Conservation (phyloP, 345 rosid genomes). For the Lagerstroemia speciosa region DNA sequence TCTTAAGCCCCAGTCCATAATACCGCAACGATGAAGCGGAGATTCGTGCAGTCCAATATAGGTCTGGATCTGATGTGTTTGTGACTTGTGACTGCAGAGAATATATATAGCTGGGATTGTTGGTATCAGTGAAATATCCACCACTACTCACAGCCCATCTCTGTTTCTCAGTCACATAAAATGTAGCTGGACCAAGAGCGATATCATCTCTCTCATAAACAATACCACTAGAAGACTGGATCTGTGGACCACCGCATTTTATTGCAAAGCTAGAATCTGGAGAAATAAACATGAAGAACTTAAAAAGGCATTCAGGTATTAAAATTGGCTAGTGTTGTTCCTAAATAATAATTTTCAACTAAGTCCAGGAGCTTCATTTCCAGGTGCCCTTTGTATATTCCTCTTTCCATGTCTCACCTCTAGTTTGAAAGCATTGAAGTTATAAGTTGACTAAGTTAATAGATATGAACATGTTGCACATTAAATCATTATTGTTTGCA, state of each 20-base stretch:
- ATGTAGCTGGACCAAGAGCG: constrained; percentile 49
- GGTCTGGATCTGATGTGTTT: constrained; percentile 17
- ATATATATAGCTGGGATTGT: constrained; percentile 18
- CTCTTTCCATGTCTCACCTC: neutral
- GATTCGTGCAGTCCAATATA: constrained; percentile 2
- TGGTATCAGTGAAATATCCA: constrained; percentile 24
- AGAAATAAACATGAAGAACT: neutral
- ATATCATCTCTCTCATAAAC: constrained; percentile 39
- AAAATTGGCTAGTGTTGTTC: too few species aligned
- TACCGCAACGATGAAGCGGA: constrained; percentile 12
- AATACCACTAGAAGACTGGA: constrained; percentile 24
- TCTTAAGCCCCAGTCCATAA: constrained; percentile 13
- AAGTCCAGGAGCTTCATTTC: too few species aligned
- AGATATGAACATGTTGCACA: too few species aligned
- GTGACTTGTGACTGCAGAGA: constrained; percentile 22
- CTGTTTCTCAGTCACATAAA: constrained; percentile 26
- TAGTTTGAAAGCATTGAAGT: neutral
- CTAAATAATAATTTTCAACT: too few species aligned
- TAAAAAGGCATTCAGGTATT: too few species aligned
- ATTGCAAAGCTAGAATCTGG: constrained; percentile 46
- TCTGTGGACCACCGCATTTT: constrained; percentile 57
- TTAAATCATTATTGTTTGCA: too few species aligned
- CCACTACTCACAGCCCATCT: constrained; percentile 43
- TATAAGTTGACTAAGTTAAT: too few species aligned
- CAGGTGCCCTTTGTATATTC: too few species aligned